These are phyloP conservation scores for Lasiodiplodia gonubiensis DNA, from an alignment of 2,329 filamentous ascomycete species.

Conservation along the genomic window DNA sequence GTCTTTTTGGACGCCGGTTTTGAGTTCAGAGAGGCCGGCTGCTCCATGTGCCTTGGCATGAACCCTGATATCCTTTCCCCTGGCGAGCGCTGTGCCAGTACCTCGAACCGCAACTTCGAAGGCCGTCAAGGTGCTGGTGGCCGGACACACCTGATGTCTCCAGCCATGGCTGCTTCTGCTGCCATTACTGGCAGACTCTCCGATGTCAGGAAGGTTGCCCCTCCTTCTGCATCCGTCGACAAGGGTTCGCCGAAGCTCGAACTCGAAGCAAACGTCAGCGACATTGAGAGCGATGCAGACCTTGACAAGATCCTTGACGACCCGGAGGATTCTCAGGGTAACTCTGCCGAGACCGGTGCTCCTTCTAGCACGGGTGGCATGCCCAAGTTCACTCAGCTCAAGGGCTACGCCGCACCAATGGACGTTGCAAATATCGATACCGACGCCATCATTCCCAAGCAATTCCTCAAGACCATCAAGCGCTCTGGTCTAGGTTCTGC, in stretches of 20 bases:
- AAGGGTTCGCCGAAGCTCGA: constrained; percentile 63
- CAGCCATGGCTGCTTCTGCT: constrained; percentile 92
- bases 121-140: constrained; percentile 91
- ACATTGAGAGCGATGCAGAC: constrained; percentile 66
- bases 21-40: constrained; percentile 97
- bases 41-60: constrained; percentile 99
- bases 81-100: constrained; percentile 90
- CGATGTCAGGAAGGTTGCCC: constrained; percentile 81
- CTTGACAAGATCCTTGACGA: constrained; percentile 67
- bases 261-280: constrained; percentile 64
- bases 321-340: constrained; percentile 69
- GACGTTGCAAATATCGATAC: constrained; percentile 93
- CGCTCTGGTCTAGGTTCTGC: constrained; percentile 89
- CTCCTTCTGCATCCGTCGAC: constrained; percentile 49
- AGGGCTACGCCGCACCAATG: constrained; percentile 85
- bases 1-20: constrained; percentile 92
- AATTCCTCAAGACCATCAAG: constrained; percentile 99
- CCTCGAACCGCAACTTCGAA: constrained; percentile 97
- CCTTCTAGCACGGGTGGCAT: constrained; percentile 66
- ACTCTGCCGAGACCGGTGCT: constrained; percentile 62
- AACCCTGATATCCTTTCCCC: constrained; percentile 96
- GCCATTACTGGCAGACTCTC: constrained; percentile 89
- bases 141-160: constrained; percentile 94
- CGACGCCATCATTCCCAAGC: constrained; percentile 99
- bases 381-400: constrained; percentile 81